Evolutionary conservation across 495 filamentous ascomycete genomes (phyloP).

Genomic region (Aspergillus avenaceus): DNA sequence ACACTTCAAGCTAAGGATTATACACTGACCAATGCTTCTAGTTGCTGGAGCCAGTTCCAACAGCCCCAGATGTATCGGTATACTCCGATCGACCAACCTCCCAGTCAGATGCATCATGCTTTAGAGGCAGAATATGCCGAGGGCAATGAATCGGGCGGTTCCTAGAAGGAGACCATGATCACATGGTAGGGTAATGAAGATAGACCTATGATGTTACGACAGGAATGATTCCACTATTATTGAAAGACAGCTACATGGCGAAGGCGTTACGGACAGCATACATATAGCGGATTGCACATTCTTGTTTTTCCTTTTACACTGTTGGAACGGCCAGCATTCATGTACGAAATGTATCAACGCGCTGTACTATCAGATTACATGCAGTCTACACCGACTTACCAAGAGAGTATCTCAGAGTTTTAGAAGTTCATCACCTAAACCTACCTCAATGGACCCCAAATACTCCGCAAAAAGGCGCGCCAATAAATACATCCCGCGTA

Average conservation of each 20-base stretch:
- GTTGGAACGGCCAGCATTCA: not conserved
- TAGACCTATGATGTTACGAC: slow-evolving; percentile 6
- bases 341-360: not conserved
- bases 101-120: slow-evolving; percentile 12
- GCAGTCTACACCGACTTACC: too few species aligned
- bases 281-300: not conserved
- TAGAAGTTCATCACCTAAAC: too few species aligned
- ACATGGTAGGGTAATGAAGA: not conserved
- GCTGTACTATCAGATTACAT: not conserved
- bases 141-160: slow-evolving; percentile 7
- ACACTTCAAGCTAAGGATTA: not conserved
- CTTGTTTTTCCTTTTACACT: not conserved
- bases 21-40: slow-evolving; percentile 19
- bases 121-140: slow-evolving; percentile 25
- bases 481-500: too few species aligned
- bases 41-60: slow-evolving; percentile 72
- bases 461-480: too few species aligned
- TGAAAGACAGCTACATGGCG: not conserved
- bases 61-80: slow-evolving; percentile 43
- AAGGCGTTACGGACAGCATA: not conserved
- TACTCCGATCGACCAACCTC: slow-evolving; percentile 32
- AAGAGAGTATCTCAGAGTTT: too few species aligned
- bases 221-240: slow-evolving; percentile 9
- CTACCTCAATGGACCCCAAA: too few species aligned
- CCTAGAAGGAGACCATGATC: not conserved